phyloP scores from a whole-genome alignment of 768 basidiomycete species.

The Paxillus rubicundulus region DNA sequence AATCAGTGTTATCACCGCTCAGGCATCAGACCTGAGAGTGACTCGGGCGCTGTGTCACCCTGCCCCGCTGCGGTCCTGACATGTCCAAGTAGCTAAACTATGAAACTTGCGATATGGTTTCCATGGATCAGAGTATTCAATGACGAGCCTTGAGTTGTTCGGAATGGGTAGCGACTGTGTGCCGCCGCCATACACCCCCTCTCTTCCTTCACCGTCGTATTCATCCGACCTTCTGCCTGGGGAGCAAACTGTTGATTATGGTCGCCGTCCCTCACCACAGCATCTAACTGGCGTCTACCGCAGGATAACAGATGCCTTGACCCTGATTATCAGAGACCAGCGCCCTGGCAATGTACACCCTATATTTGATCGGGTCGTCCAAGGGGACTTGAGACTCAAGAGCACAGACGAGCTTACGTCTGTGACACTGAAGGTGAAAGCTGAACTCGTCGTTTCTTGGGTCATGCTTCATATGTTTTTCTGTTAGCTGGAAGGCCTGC shows the following conservation, averaged over 20 bases:
- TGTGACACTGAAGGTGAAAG: slow-evolving; percentile 23
- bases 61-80: no score
- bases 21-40: no score
- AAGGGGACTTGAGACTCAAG: slow-evolving; percentile 22
- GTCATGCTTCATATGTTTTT: neutral
- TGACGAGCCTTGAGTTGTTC: no score
- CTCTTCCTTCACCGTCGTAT: slow-evolving; percentile 53
- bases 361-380: slow-evolving; percentile 21
- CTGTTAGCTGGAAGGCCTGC: slow-evolving; percentile 24
- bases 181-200: slow-evolving; percentile 54
- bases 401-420: slow-evolving; percentile 10
- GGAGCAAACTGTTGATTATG: slow-evolving; percentile 50
- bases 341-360: slow-evolving; percentile 21
- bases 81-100: no score
- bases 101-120: no score
- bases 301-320: slow-evolving; percentile 29
- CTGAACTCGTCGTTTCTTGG: neutral
- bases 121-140: no score
- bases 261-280: slow-evolving; percentile 21
- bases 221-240: slow-evolving; percentile 47
- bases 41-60: no score
- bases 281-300: slow-evolving; percentile 20
- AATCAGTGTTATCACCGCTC: no score
- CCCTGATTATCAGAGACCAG: slow-evolving; percentile 24
- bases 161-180: slow-evolving; percentile 22